Base-by-base conservation (phyloP, 768 basidiomycete species). In the Pholiota microspora region DNA sequence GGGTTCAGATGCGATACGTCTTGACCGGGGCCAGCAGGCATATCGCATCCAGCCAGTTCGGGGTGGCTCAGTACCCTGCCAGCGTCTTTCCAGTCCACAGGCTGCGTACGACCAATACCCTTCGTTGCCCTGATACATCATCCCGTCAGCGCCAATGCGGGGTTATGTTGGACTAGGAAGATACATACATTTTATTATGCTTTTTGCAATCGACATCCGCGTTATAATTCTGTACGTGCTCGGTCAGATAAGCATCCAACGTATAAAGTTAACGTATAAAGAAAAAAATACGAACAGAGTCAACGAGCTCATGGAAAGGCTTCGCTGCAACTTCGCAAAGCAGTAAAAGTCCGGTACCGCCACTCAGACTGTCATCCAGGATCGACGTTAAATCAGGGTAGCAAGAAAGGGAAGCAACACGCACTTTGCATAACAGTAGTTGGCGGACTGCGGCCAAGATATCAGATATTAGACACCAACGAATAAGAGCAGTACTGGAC, bases 11-110 rank as follows among this genome's bases (percentile, higher is more conserved):
- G 9, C 18, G 28, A 8, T 2, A 51, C 49, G 32, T 56, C 55
- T 47, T 56, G 21, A 6, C 55, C 55, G 6, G 55, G 55, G 8
- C 55, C 55, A 13, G 55, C 49, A 29, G 55, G 55, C 55, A 56
- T 51, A 8, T 56, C 45, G 44, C 55, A 56, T 32, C 55, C 55
- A 18, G 40, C 12, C 2, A 56, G 55, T 35, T 56, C 55, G 15
- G 32, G 49, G 25, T 56, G 49, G 42, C 36, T 47, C 50, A 56
- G 23, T 15, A 50, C 55, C 2, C 27, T 25, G n/a, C 49, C 55
- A 7, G 55, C 55, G 21, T 56, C 55, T 56, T 56, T 56, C 55
- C 55, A 56, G n/a, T 45, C 55, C 15, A 38, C 35, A 2, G 55
- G 55, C 27, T 51, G 49, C 13, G 50, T 51, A 28, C 50, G 55